Conservation (phyloP, 805 yeast species). For the Cyberlindnera mycetangii region DNA sequence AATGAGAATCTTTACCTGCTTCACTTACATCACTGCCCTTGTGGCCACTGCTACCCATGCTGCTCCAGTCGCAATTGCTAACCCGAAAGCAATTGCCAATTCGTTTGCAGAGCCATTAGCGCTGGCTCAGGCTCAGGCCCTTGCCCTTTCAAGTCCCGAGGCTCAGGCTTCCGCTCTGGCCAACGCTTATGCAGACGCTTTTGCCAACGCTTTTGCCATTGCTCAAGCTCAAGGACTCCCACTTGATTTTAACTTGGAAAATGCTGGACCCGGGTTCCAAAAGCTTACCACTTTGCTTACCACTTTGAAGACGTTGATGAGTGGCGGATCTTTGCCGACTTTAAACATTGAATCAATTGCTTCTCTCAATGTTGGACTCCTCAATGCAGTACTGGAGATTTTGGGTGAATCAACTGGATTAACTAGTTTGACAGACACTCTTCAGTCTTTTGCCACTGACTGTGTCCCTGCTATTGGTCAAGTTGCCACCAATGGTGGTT, state of each 20-base stretch:
- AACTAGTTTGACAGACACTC: neutral
- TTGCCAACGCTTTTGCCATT: constrained; percentile 1
- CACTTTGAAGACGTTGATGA: constrained; percentile 2
- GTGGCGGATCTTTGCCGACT: constrained; percentile 5
- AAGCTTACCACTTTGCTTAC: constrained; percentile 4
- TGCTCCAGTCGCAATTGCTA: neutral
- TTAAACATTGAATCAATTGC: constrained; percentile 3
- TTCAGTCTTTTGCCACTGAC: constrained; percentile 2
- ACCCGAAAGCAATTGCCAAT: neutral
- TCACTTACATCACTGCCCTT: neutral
- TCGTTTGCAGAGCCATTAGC: neutral
- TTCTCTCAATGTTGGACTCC: constrained; percentile 4
- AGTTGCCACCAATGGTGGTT: constrained; percentile 1
- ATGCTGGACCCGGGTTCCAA: constrained; percentile 4
- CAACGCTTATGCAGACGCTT: neutral
- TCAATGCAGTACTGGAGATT: constrained; percentile 6
- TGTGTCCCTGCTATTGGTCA: constrained; percentile 7
- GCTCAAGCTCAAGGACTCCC: constrained; percentile 1
- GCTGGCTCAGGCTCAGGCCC: neutral
- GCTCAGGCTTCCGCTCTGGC: neutral
- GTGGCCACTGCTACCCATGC: neutral
- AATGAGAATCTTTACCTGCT: neutral
- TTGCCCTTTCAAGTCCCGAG: neutral
- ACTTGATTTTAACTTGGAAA: constrained; percentile 1
- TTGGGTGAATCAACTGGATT: constrained; percentile 4